Evolutionary conservation across 805 yeast species (phyloP).

Genomic region (Candida manassasensis): DNA sequence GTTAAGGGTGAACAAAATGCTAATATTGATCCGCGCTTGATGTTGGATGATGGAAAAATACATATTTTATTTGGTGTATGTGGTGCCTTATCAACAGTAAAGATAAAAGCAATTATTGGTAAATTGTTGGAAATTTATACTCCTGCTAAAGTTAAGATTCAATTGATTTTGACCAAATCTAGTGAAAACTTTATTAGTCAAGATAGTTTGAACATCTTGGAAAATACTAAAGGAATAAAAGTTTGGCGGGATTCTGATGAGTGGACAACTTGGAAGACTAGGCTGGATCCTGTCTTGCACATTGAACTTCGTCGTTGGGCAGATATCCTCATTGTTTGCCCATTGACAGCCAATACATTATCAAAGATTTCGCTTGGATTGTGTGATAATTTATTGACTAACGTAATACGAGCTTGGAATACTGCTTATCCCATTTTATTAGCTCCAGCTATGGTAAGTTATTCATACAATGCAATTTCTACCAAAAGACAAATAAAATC

Average conservation of each 20-base stretch:
- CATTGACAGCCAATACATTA: constrained; percentile 87
- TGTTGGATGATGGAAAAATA: constrained; percentile 50
- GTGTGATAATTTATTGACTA: constrained; percentile 87
- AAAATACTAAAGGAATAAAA: constrained; percentile 39
- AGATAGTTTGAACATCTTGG: constrained; percentile 38
- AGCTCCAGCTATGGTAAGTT: constrained; percentile 95
- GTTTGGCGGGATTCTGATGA: constrained; percentile 58
- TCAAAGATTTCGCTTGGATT: constrained; percentile 87
- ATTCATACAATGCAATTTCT: constrained; percentile 83
- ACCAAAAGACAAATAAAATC: constrained; percentile 78
- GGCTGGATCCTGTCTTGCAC: constrained; percentile 90
- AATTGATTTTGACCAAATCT: constrained; percentile 49
- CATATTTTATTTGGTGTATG: constrained; percentile 56
- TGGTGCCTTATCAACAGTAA: constrained; percentile 50
- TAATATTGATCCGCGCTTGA: constrained; percentile 50
- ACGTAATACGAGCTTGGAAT: constrained; percentile 94
- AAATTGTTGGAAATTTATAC: constrained; percentile 50
- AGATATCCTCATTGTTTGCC: constrained; percentile 88
- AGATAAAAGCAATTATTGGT: constrained; percentile 48
- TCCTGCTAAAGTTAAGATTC: constrained; percentile 47
- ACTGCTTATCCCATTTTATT: constrained; percentile 80
- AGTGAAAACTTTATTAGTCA: constrained; percentile 48
- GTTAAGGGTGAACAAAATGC: constrained; percentile 33
- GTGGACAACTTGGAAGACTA: constrained; percentile 69
- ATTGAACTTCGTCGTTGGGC: constrained; percentile 97